These are phyloP conservation scores for Suillus decipiens DNA, from an alignment of 768 basidiomycete genomes.

Conservation along the genomic window DNA sequence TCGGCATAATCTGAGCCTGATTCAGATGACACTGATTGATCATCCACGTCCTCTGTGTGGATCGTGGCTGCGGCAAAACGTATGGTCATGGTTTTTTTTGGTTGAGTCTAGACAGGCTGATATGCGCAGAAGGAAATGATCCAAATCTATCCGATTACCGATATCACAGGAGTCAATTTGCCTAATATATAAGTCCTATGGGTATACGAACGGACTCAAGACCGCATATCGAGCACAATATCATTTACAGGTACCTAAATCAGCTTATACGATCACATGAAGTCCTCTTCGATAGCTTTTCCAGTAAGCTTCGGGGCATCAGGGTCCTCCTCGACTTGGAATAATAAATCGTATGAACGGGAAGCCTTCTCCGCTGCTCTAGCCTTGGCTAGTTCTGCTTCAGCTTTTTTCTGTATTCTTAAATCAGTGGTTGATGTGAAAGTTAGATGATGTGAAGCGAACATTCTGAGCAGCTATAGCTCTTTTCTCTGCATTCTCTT, in stretches of 20 bases:
- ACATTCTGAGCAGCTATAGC: conserved; percentile 71
- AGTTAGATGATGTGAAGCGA: not conserved
- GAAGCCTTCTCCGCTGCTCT: conserved; percentile 88
- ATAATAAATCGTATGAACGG: conserved; percentile 82
- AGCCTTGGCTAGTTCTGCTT: conserved; percentile 68
- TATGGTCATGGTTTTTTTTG: conserved; percentile 28
- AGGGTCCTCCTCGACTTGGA: conserved; percentile 64
- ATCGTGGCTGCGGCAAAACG: conserved; percentile 24
- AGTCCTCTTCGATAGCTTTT: conserved; percentile 83
- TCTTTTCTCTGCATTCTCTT: conserved; percentile 66
- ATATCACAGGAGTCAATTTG: conserved; percentile 12
- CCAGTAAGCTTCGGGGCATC: conserved; percentile 55
- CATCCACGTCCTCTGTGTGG: conserved; percentile 14
- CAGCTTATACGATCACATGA: conserved; percentile 59
- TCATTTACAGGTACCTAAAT: conserved; percentile 5
- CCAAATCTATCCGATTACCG: conserved; percentile 11
- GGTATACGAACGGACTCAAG: not conserved
- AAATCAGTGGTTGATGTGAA: not conserved
- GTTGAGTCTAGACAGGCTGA: not conserved
- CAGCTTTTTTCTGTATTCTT: conserved; percentile 67
- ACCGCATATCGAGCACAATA: not conserved
- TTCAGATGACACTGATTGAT: conserved; percentile 19
- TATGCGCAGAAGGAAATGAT: not conserved
- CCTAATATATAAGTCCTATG: conserved; percentile 4
- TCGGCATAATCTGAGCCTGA: conserved; percentile 28